Percentiles rank a stretch among this genome's conserved stretches.
These are phyloP conservation scores for Quercus cerris DNA, from an alignment of 306 rosid species.

Conservation along the genomic window DNA sequence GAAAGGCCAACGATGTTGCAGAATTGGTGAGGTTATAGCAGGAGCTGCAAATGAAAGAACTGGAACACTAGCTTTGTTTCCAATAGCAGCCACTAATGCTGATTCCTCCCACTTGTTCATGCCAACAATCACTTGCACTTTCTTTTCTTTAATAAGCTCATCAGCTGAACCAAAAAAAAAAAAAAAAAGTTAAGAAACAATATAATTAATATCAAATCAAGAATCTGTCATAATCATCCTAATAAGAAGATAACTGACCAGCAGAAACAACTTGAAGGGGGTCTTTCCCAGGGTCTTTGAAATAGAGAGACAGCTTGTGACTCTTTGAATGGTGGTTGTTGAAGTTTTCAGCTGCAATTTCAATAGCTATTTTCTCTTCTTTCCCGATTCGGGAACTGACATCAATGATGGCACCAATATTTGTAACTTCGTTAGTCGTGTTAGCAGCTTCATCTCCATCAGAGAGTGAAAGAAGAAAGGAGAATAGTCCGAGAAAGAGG, in stretches of 20 bases:
- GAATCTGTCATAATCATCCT: neutral
- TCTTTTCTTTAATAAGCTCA: constrained; percentile 31
- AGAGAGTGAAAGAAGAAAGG: neutral
- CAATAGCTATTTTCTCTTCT: neutral
- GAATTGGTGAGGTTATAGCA: constrained; percentile 18
- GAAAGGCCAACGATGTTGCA: constrained; percentile 48
- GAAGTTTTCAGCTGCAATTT: neutral
- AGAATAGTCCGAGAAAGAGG: neutral
- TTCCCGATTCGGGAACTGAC: neutral
- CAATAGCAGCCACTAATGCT: constrained; percentile 50
- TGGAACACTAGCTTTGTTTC: constrained; percentile 36
- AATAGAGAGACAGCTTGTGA: constrained; percentile 25
- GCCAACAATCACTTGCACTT: constrained; percentile 41
- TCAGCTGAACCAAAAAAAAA: constrained; percentile 32
- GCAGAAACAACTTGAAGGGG: constrained; percentile 40
- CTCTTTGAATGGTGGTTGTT: neutral
- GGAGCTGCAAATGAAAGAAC: constrained; percentile 52
- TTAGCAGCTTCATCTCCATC: neutral
- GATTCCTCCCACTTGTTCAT: constrained; percentile 59
- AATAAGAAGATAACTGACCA: constrained; percentile 13
- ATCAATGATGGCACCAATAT: neutral
- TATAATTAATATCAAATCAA: neutral
- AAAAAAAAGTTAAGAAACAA: neutral
- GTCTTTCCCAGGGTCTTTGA: constrained; percentile 16
- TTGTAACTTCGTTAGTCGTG: neutral